Evolutionary conservation across 257 asterid species (phyloP), one percentile per base, ranked within the genome.

Genomic region (Verbena officinalis): DNA sequence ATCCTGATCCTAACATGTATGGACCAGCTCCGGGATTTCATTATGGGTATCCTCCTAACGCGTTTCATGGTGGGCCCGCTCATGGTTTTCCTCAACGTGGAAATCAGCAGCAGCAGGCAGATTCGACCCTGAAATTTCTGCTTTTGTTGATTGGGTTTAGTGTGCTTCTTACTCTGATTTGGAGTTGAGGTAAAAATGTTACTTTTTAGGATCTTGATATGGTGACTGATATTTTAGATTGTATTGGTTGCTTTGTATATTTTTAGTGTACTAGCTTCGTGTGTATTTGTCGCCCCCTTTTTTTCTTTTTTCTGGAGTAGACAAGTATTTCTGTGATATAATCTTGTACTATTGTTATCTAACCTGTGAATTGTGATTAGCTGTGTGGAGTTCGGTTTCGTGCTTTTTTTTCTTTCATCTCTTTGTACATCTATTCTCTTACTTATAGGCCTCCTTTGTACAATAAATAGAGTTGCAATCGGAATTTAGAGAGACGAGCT

Each of bases 31-130:
- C 79, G 1, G 96, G 96, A 59, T 78, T 80, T 58, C 86, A 83
- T 1, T 73, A 75, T 7, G 97, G 95, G 52, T 78, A 76, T 64
- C 21, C 84, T 64, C 21, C 84, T 4, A 77, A 77, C 62, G 8
- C 77, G 9, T 81, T 81, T 46, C 91, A 80, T 24, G 85, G 87
- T 9, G 90, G 77, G 9, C 85, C 73, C 20, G 77, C 73, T 7
- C 85, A 75, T n/a, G 77, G 81, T 61, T 73, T 77, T 44, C 83
- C 69, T 33, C 76, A 68, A 10, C 86, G 72, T 20, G 74, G 75
- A 45, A 75, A 62, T 73, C 95, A 82, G 66, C 90, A 91, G 57
- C 86, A 84, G 70, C 91, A 84, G 80, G 89, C 89, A 0, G 93
- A 86, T 77, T 78, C 86, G 53, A 70, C 80, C 12, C 57, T 88